These are phyloP conservation scores for Oryza longistaminata DNA, from an alignment of 176 grass and related monocot genomes.

Conservation along the genomic window DNA sequence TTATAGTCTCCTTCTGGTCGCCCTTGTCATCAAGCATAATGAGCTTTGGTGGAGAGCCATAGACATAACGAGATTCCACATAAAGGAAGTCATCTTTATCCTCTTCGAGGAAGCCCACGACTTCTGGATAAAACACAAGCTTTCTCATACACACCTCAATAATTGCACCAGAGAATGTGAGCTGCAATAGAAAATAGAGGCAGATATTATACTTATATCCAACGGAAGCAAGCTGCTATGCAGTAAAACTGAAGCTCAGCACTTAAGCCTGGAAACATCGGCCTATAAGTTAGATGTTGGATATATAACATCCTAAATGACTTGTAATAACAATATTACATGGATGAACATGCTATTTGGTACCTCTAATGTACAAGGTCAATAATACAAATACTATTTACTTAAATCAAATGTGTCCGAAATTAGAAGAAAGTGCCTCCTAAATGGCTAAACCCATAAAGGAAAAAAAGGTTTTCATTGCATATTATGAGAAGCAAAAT, in stretches of 20 bases:
- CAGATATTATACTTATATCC: neutral
- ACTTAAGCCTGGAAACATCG: neutral
- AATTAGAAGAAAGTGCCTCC: neutral
- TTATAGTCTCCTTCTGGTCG: constrained; percentile 83
- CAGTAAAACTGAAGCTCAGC: neutral
- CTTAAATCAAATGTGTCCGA: neutral
- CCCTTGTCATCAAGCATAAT: constrained; percentile 88
- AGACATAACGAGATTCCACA: constrained; percentile 71
- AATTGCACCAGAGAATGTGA: constrained; percentile 85
- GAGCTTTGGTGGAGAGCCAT: constrained; percentile 90
- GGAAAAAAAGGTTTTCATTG: neutral
- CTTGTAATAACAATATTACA: constrained; percentile 3
- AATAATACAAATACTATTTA: neutral
- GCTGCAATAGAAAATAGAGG: constrained; percentile 51
- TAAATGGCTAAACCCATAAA: neutral
- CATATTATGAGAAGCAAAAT: constrained; percentile 22
- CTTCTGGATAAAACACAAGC: constrained; percentile 93
- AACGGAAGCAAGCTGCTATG: neutral
- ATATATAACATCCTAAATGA: constrained; percentile 2
- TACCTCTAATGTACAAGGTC: neutral
- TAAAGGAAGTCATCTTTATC: constrained; percentile 89
- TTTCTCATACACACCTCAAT: constrained; percentile 99
- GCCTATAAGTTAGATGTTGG: neutral
- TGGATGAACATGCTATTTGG: neutral
- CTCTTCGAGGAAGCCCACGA: constrained; percentile 80